Base-by-base conservation (phyloP, 352 stramenopile genomes). In the Phytophthora boehmeriae region DNA sequence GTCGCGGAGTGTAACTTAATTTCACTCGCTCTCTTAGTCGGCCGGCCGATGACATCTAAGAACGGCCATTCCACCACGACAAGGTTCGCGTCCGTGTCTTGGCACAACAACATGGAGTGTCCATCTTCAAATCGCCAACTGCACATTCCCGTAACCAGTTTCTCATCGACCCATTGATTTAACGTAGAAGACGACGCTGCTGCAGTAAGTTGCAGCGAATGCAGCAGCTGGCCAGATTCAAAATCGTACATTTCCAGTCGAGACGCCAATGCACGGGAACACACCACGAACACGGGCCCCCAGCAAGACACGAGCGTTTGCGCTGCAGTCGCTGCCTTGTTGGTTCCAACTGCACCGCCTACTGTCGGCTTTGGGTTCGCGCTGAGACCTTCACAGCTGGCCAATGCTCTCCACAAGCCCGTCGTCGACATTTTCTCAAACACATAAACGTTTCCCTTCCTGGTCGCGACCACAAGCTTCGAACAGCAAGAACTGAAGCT, bases 361-460 rank as follows among this genome's bases (percentile, higher is more conserved):
- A 23, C 42, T 49, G 57, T 75, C 1, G 54, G 41, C 48, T 88
- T 90, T 4, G 78, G 76, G 34, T 88, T 88, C 4, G 34, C 62
- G 13, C 38, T 71, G 28, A 89, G 75, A 28, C 63, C 28, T 27
- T 67, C 51, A 27, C 23, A 71, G 43, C 34, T 60, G 23, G 42
- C 62, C 53, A 73, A 10, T 17, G 71, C 22, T 0, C 42, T 49
- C 78, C 83, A 92, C 20, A 32, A 4, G 0, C 22, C n/a, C 46
- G 42, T 36, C 0, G 51, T 14, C 2, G 49, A 25, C 23, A 45
- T 16, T 20, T 39, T 60, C 5, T 32, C 20, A 13, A 86, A 71
- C 6, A 90, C 73, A 63, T 88, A 88, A 17, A 89, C 68, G 63
- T 89, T 16, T 13, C 83, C 80, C 47, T 90, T 89, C 34, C 73